Conservation (phyloP, 108 stramenopile genomes). For the Aureococcus anophagefferens region DNA sequence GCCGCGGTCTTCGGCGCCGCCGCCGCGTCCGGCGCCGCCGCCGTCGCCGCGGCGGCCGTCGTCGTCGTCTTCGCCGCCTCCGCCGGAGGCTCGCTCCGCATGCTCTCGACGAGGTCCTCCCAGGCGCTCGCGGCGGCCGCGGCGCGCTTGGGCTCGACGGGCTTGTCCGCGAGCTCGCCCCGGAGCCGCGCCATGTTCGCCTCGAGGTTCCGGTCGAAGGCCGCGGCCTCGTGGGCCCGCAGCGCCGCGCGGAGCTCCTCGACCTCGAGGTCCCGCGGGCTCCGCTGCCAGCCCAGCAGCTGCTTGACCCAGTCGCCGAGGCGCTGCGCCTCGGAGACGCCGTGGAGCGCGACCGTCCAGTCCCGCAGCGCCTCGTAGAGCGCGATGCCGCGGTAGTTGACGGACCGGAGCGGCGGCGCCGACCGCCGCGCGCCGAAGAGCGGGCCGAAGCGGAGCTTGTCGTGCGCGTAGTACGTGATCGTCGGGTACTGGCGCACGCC, state of each 20-base stretch:
- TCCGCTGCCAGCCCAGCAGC: background rate
- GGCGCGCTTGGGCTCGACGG: too few relatives aligned
- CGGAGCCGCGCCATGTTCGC: too few relatives aligned
- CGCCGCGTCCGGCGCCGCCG: too few relatives aligned
- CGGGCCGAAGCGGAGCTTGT: background rate
- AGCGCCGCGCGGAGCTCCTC: background rate
- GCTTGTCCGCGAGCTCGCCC: too few relatives aligned
- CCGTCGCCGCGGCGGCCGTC: too few relatives aligned
- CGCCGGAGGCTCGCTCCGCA: too few relatives aligned
- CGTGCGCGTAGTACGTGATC: background rate
- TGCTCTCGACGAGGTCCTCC: too few relatives aligned
- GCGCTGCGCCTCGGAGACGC: background rate
- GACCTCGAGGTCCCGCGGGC: background rate
- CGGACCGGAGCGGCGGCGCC: background rate
- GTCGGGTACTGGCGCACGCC: conserved; percentile 1
- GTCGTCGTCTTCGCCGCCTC: too few relatives aligned
- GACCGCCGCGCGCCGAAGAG: background rate
- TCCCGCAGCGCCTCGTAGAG: background rate
- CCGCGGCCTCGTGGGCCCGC: too few relatives aligned
- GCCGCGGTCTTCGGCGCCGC: too few relatives aligned
- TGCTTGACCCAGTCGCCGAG: background rate
- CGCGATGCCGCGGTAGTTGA: background rate
- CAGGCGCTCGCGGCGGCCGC: too few relatives aligned
- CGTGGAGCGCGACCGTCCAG: background rate
- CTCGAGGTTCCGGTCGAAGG: too few relatives aligned